Base-by-base conservation (phyloP, 768 basidiomycete genomes). In the Russula sp. region DNA sequence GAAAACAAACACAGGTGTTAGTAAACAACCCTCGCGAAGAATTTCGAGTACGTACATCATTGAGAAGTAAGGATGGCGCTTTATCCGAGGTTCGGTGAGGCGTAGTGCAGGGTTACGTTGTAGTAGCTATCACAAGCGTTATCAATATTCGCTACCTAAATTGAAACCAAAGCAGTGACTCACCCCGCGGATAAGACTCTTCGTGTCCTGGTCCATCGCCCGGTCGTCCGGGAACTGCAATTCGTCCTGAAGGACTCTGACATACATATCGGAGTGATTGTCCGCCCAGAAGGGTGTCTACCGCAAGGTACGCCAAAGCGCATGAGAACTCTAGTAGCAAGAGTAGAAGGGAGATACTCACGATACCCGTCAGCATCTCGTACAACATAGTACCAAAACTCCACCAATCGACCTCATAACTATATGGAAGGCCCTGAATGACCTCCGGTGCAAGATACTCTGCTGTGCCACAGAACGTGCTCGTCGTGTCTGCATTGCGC, bases 361-460 rank as follows among this genome's bases (percentile, higher is more conserved):
- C 94, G 68, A 95, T 90, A 30, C 96, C 96, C 44, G 92, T 91
- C 76, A 98, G 78, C 90, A 97, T 96, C 79, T 98, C 96, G 73
- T 92, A 94, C 64, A 98, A 77, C 90, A 98, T 96, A 66, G 96
- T 98, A 40, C 96, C 96, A 71, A 96, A 90, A 68, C 89, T 92
- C 95, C 94, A 99, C 92, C 94, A 96, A 74, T 98, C 96, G 24
- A 96, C 93, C 69, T 94, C 92, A 71, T 94, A 98, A 68, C 88
- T 88, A 73, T 98, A 96, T 22, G 87, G 83, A 70, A 90, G 75
- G 1, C 94, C 92, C 71, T 93, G 90, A 69, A 98, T 93, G 51
- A 98, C 94, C 76, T 99, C 96, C 0, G 97, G 97, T 14, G 97
- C 94, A 8, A 97, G 83, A 70, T 97, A 97, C 76, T 96, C 94